A percentile compares a stretch with the other conserved stretches of the same genome.
Evolutionary conservation across 2,329 filamentous ascomycete species (phyloP).

Genomic region (Lasiodiplodia sp.): DNA sequence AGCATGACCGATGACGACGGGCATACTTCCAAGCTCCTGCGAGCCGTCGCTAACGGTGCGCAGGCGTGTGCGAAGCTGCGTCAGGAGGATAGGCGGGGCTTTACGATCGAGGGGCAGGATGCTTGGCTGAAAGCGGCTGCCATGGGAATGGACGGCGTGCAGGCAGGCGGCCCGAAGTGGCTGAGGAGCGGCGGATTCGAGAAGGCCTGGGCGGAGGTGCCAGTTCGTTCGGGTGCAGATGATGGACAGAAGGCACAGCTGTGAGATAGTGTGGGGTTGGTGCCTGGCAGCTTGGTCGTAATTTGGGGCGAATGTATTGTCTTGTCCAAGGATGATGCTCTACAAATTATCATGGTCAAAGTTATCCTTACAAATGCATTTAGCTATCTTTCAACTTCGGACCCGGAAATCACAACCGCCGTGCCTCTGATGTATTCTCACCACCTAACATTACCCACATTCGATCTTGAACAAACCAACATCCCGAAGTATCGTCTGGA

Average conservation of each 20-base stretch:
- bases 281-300: background rate
- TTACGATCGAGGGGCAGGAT: conserved; percentile 53
- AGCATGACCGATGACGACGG: conserved; percentile 71
- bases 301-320: background rate
- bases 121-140: conserved; percentile 68
- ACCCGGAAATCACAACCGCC: too few species aligned
- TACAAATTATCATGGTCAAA: too few species aligned
- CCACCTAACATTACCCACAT: background rate
- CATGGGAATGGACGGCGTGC: conserved; percentile 69
- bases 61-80: conserved; percentile 45
- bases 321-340: background rate
- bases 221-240: background rate
- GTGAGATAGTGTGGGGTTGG: background rate
- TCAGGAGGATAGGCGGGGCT: background rate
- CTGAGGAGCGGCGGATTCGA: conserved; percentile 69
- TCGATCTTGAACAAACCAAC: background rate
- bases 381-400: too few species aligned
- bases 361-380: too few species aligned
- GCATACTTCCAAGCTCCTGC: conserved; percentile 77
- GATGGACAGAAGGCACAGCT: conserved; percentile 1
- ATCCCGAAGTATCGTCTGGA: background rate
- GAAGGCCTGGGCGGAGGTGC: conserved; percentile 66
- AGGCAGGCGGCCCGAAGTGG: conserved; percentile 63
- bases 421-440: background rate
- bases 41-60: conserved; percentile 73